Conservation (phyloP, 352 stramenopile genomes). For the Globisporangium nodosum region DNA sequence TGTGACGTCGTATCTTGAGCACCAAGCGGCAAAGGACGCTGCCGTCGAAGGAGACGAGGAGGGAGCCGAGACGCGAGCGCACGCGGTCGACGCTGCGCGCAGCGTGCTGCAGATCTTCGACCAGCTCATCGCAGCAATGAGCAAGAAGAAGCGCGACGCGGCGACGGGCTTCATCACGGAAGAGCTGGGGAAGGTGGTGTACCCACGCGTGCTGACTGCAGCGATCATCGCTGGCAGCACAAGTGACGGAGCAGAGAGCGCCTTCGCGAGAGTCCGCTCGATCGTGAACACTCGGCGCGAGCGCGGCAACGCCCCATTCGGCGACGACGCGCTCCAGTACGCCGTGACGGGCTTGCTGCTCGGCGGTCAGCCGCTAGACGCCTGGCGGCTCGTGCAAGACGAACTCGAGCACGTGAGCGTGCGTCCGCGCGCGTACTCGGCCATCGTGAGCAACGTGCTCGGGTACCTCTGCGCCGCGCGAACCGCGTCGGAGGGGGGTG, state of each 20-base stretch:
- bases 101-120: conserved; percentile 5
- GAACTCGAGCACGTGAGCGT: conserved; percentile 8
- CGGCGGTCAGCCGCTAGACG: background rate
- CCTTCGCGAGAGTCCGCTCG: background rate
- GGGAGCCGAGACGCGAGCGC: background rate
- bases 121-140: background rate
- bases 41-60: background rate
- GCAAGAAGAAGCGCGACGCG: background rate
- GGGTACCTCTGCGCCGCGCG: background rate
- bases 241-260: background rate
- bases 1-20: background rate
- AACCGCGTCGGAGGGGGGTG: background rate
- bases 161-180: background rate
- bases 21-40: background rate
- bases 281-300: background rate
- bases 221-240: conserved; percentile 4
- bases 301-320: conserved; percentile 2
- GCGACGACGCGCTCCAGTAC: conserved; percentile 5
- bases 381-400: conserved; percentile 8
- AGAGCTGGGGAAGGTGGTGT: conserved; percentile 3
- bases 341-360: conserved; percentile 9
- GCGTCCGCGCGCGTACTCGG: background rate
- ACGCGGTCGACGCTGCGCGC: background rate
- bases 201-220: conserved; percentile 5
- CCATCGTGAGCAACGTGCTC: conserved; percentile 4